phyloP scores from a whole-genome alignment of 2,329 filamentous ascomycete genomes.

The Trichoderma endophyticum region DNA sequence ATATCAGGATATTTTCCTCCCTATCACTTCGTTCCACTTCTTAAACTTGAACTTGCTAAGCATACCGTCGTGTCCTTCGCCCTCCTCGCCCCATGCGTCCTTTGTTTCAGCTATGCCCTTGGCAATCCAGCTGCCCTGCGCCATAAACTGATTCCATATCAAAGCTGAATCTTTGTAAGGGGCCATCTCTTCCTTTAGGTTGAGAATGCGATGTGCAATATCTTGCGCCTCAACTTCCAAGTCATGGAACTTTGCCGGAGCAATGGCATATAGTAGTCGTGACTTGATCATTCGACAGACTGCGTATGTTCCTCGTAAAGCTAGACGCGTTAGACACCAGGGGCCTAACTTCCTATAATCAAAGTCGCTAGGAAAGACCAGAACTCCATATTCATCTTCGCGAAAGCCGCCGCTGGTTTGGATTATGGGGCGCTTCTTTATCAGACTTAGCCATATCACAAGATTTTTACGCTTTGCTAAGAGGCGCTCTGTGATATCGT shows the following conservation, averaged over 20 bases:
- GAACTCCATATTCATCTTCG: slow-evolving; percentile 3
- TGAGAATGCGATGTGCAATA: background rate
- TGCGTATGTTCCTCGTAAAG: background rate
- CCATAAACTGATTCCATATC: slow-evolving; percentile 5
- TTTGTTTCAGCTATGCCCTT: slow-evolving; percentile 6
- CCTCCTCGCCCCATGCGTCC: background rate
- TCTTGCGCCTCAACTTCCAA: background rate
- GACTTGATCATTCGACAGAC: slow-evolving; percentile 15
- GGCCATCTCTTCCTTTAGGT: background rate
- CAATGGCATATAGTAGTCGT: background rate
- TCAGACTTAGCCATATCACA: background rate
- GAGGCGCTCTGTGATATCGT: background rate
- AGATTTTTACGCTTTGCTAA: slow-evolving; percentile 6
- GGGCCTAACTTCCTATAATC: background rate
- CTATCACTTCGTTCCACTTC: slow-evolving; percentile 4
- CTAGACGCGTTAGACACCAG: slow-evolving; percentile 6
- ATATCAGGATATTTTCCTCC: background rate
- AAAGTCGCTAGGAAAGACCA: background rate
- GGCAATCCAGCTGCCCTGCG: slow-evolving; percentile 11
- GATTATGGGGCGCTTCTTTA: background rate
- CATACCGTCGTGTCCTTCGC: background rate
- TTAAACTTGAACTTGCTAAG: background rate
- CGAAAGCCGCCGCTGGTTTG: background rate
- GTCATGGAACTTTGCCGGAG: background rate
- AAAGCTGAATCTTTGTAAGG: background rate